phyloP scores from a whole-genome alignment of 2,329 filamentous ascomycete species.

The Aureobasidium sp. region DNA sequence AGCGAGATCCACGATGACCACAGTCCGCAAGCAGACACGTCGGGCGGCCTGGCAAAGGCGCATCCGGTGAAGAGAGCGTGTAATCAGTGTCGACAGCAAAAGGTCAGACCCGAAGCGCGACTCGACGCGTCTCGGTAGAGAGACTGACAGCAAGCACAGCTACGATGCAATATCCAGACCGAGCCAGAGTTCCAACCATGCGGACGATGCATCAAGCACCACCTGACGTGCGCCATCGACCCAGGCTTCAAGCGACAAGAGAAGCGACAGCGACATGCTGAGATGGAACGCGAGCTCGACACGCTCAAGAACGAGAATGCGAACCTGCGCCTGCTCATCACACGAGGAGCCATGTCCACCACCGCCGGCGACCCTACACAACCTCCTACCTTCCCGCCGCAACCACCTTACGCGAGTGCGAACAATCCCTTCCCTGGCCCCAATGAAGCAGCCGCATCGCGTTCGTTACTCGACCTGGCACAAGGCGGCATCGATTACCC shows the following conservation, averaged over 20 bases:
- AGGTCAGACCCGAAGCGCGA: constrained; percentile 42
- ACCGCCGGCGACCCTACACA: not conserved
- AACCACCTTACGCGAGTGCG: not conserved
- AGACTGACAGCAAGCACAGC: constrained; percentile 36
- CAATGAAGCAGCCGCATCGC: constrained; percentile 29
- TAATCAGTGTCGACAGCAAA: constrained; percentile 79
- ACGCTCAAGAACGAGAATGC: constrained; percentile 31
- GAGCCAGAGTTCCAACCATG: constrained; percentile 66
- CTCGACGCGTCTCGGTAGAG: not conserved
- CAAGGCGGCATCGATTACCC: constrained; percentile 36
- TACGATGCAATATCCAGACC: constrained; percentile 76
- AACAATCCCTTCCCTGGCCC: constrained; percentile 24
- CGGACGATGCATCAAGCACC: constrained; percentile 68
- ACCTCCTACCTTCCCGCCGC: not conserved
- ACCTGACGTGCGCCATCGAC: constrained; percentile 77
- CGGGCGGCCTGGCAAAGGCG: constrained; percentile 30
- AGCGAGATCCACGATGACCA: constrained; percentile 13
- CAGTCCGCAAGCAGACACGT: constrained; percentile 1
- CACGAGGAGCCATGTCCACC: constrained; percentile 8
- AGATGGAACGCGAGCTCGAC: constrained; percentile 79
- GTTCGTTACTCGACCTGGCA: constrained; percentile 29
- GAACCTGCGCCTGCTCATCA: constrained; percentile 9
- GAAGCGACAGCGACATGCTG: constrained; percentile 73
- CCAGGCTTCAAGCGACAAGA: constrained; percentile 79
- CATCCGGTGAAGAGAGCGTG: constrained; percentile 64